These are phyloP conservation scores for Eucalyptus pauciflora DNA, from an alignment of 345 rosid species.

Conservation along the genomic window DNA sequence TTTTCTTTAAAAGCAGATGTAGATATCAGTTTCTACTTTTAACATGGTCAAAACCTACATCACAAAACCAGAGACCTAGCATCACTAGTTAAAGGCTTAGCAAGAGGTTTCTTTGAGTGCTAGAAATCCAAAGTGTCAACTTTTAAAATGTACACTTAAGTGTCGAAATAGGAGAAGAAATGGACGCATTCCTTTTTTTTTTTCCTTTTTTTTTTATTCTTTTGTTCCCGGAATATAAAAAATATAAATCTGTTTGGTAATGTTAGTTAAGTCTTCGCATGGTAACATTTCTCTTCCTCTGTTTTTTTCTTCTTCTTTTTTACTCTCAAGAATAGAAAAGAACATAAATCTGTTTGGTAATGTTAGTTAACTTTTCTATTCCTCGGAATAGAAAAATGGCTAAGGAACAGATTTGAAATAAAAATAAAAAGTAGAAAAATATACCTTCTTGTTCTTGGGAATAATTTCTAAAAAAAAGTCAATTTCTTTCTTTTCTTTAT, in stretches of 20 bases:
- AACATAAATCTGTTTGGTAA: rapidly evolving
- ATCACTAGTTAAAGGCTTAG: background rate
- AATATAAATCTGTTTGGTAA: too few relatives aligned
- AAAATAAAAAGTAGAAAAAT: too few relatives aligned
- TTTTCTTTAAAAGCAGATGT: background rate
- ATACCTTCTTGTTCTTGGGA: rapidly evolving
- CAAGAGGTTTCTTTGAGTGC: background rate
- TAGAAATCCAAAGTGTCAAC: too few relatives aligned
- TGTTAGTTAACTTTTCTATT: too few relatives aligned
- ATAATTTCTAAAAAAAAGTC: too few relatives aligned
- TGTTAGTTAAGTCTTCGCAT: too few relatives aligned
- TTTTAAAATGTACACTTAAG: too few relatives aligned
- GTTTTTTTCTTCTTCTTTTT: too few relatives aligned
- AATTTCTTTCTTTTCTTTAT: too few relatives aligned
- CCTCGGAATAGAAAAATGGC: rapidly evolving
- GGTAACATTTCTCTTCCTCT: too few relatives aligned
- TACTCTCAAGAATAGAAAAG: too few relatives aligned
- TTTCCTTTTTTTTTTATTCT: rapidly evolving
- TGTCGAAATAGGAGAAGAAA: too few relatives aligned
- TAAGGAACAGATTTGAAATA: rapidly evolving
- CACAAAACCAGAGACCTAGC: background rate
- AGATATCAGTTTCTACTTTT: background rate
- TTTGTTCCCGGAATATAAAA: rapidly evolving
- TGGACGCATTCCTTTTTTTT: rapidly evolving
- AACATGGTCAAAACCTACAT: background rate